These are phyloP conservation scores for Glycyrrhiza uralensis DNA, from an alignment of 306 rosid species.

Conservation along the genomic window DNA sequence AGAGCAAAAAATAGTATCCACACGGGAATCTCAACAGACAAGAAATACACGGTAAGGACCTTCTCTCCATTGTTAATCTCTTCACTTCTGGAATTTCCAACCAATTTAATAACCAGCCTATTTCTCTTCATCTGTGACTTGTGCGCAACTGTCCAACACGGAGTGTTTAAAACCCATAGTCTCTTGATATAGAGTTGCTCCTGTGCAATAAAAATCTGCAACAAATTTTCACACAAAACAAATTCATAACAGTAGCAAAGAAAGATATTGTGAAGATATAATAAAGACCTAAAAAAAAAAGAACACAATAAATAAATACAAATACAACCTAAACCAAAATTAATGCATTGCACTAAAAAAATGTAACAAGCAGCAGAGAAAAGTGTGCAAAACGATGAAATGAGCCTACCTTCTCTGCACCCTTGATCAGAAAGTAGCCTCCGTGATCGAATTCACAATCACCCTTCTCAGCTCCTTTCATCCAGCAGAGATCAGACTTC, in stretches of 20 bases:
- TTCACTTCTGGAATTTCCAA: constrained; percentile 44
- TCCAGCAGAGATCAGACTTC: constrained; percentile 84
- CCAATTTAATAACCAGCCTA: constrained; percentile 65
- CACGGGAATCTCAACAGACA: constrained; percentile 74
- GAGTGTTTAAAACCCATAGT: constrained; percentile 67
- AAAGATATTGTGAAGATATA: neutral
- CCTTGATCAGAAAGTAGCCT: constrained; percentile 88
- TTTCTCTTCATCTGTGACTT: constrained; percentile 75
- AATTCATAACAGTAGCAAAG: neutral
- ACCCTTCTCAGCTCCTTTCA: constrained; percentile 63
- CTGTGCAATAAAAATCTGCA: constrained; percentile 92
- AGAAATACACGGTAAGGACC: constrained; percentile 62
- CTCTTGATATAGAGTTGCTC: constrained; percentile 73
- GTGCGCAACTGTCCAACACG: constrained; percentile 59
- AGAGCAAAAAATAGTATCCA: constrained; percentile 86
- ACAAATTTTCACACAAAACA: constrained; percentile 8
- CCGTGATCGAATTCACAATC: constrained; percentile 93
- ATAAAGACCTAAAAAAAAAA: neutral
- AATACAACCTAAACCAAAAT: neutral
- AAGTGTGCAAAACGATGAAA: neutral
- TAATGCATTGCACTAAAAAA: neutral
- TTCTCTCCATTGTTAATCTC: constrained; percentile 63
- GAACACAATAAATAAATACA: neutral
- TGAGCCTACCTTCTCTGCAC: constrained; percentile 81
- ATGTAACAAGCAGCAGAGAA: neutral